phyloP scores from a whole-genome alignment of 352 stramenopile species.

The Globisporangium viniferum region DNA sequence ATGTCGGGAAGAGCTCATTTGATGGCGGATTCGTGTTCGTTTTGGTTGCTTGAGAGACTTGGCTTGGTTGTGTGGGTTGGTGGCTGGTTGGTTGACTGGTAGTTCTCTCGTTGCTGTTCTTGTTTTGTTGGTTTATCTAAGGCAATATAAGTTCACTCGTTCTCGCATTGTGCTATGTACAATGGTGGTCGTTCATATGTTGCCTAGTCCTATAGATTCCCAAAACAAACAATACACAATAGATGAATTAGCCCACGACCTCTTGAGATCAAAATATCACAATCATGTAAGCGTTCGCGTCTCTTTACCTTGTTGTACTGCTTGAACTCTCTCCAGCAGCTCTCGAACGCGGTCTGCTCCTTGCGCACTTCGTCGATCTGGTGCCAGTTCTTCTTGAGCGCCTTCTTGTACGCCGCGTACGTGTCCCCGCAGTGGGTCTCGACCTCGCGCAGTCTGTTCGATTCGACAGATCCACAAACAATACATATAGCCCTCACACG shows the following conservation, averaged over 20 bases:
- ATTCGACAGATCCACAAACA: background rate
- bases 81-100: background rate
- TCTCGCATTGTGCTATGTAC: slow-evolving; percentile 9
- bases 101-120: background rate
- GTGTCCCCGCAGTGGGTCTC: slow-evolving; percentile 84
- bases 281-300: background rate
- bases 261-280: background rate
- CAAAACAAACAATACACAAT: background rate
- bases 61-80: background rate
- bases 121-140: slow-evolving; percentile 10
- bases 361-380: slow-evolving; percentile 82
- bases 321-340: slow-evolving; percentile 85
- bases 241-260: background rate
- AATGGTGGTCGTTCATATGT: slow-evolving; percentile 11
- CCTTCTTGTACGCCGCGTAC: slow-evolving; percentile 86
- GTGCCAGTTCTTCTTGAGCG: slow-evolving; percentile 88
- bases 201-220: slow-evolving; percentile 9
- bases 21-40: background rate
- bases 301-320: slow-evolving; percentile 30
- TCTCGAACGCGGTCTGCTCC: slow-evolving; percentile 81
- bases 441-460: slow-evolving; percentile 60
- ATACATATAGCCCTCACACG: background rate
- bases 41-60: background rate
- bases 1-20: slow-evolving; percentile 1
- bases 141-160: slow-evolving; percentile 17